phyloP scores from a whole-genome alignment of 139 green algal genomes.

The Coccomyxa sp. region DNA sequence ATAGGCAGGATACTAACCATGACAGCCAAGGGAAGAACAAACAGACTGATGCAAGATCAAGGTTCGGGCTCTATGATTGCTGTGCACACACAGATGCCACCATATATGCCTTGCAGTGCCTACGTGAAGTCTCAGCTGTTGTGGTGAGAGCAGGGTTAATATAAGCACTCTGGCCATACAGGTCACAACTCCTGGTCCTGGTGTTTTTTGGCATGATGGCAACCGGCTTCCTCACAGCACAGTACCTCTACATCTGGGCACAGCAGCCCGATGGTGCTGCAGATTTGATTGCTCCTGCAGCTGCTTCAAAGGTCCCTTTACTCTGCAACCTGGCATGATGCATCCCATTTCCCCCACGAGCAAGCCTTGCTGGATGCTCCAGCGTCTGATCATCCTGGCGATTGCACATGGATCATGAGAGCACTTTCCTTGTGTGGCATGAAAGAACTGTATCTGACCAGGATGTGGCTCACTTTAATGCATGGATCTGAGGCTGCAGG shows the following conservation, averaged over 20 bases:
- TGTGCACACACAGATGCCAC: background rate
- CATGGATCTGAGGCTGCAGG: background rate
- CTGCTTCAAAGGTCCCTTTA: background rate
- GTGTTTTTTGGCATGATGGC: background rate
- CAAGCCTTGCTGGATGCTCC: background rate
- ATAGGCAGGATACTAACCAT: too few species aligned
- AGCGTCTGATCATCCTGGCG: background rate
- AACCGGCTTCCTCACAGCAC: background rate
- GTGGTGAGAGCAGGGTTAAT: background rate
- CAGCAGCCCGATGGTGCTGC: background rate
- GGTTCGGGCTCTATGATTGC: background rate
- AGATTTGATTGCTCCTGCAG: background rate
- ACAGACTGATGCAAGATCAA: background rate
- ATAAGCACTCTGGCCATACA: background rate
- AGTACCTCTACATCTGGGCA: background rate
- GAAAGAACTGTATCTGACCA: background rate
- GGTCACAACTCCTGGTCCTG: background rate
- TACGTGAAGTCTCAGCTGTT: too few species aligned
- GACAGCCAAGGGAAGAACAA: conserved; percentile 1
- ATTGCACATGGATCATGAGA: background rate
- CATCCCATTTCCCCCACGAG: background rate
- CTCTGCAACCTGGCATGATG: background rate
- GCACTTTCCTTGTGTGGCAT: background rate
- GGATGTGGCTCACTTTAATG: background rate
- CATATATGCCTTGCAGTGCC: too few species aligned